phyloP scores from a whole-genome alignment of 2,329 filamentous ascomycete species.

The Apiospora hydei region DNA sequence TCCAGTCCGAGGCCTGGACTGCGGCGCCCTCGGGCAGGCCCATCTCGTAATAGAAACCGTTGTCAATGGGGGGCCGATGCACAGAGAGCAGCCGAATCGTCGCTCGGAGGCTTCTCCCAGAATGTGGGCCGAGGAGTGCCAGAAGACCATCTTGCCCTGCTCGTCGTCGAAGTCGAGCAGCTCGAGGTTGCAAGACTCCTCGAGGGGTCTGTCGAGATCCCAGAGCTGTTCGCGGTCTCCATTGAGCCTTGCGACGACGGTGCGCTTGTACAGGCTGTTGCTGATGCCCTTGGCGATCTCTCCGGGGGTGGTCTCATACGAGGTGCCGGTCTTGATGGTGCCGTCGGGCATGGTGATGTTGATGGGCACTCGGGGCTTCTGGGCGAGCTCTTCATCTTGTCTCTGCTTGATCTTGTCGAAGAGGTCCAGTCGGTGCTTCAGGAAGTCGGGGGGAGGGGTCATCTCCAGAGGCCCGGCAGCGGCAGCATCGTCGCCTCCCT shows the following conservation, averaged over 20 bases:
- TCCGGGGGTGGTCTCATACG: constrained; percentile 90
- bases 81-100: constrained; percentile 89
- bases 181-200: constrained; percentile 85
- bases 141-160: constrained; percentile 92
- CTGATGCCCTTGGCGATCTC: constrained; percentile 80
- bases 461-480: constrained; percentile 54
- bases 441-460: constrained; percentile 72
- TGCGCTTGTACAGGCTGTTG: constrained; percentile 86
- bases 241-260: constrained; percentile 85
- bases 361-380: constrained; percentile 77
- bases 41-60: constrained; percentile 99
- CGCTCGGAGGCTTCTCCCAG: constrained; percentile 94
- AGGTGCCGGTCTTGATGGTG: constrained; percentile 74
- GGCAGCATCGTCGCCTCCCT: constrained; percentile 53
- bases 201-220: constrained; percentile 91
- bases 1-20: constrained; percentile 81
- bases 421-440: constrained; percentile 82
- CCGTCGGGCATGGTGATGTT: constrained; percentile 77
- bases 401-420: constrained; percentile 90
- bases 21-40: constrained; percentile 73
- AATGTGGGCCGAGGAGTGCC: constrained; percentile 95
- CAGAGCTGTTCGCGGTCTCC: constrained; percentile 76
- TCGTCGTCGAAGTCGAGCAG: constrained; percentile 79
- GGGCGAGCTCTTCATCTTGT: constrained; percentile 77
- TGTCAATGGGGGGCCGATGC: constrained; percentile 92